These are phyloP conservation scores for Naganishia vaughanmartiniae DNA, from an alignment of 768 basidiomycete species.

Conservation along the genomic window DNA sequence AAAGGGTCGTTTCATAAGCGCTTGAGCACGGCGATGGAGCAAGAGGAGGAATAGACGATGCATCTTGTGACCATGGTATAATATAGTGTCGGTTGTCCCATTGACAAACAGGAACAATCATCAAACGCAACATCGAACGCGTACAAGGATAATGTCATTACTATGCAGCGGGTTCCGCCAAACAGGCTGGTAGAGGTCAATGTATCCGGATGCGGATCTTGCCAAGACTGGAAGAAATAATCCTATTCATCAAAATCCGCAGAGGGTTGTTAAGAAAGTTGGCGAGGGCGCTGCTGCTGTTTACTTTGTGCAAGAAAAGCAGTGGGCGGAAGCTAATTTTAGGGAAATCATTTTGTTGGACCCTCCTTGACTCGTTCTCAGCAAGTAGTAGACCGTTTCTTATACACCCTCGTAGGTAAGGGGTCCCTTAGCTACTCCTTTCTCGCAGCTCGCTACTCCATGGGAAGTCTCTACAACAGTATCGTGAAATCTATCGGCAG, in stretches of 20 bases:
- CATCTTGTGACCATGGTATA: too few relatives aligned
- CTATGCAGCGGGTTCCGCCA: too few relatives aligned
- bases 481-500: background rate
- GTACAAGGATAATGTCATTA: too few relatives aligned
- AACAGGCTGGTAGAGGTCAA: too few relatives aligned
- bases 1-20: background rate
- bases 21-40: slow-evolving; percentile 16
- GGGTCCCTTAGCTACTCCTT: background rate
- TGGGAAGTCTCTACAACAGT: slow-evolving; percentile 4
- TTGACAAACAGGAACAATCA: too few relatives aligned
- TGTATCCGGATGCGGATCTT: too few relatives aligned
- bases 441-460: background rate
- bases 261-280: too few relatives aligned
- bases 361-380: background rate
- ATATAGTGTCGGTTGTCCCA: too few relatives aligned
- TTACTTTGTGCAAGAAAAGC: slow-evolving; percentile 1
- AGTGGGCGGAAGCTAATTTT: background rate
- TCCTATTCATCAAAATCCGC: too few relatives aligned
- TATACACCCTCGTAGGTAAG: background rate
- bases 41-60: background rate
- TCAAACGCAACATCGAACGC: too few relatives aligned
- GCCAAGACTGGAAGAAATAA: too few relatives aligned
- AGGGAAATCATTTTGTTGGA: background rate
- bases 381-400: background rate
- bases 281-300: too few relatives aligned